Conservation (phyloP, 306 rosid genomes). For the Lagenaria siceraria region DNA sequence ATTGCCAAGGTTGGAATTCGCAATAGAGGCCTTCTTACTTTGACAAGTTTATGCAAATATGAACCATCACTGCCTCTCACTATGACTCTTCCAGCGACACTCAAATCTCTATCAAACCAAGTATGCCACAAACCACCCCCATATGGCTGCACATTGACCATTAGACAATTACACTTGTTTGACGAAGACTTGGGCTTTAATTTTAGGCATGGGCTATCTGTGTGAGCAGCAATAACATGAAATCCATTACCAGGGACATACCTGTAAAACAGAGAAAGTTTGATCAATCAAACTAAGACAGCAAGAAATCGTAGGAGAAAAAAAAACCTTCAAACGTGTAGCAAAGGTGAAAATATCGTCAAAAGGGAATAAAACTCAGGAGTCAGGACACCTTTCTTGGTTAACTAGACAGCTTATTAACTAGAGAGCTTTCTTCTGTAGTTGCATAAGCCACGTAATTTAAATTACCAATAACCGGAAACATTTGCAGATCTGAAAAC, state of each 20-base stretch:
- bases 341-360: not conserved
- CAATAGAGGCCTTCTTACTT: slow-evolving; percentile 65
- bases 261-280: slow-evolving; percentile 30
- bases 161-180: slow-evolving; percentile 47
- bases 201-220: slow-evolving; percentile 90
- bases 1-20: slow-evolving; percentile 94
- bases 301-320: not conserved
- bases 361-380: not conserved
- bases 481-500: not conserved
- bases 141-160: slow-evolving; percentile 93
- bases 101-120: slow-evolving; percentile 96
- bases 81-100: slow-evolving; percentile 89
- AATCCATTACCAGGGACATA: slow-evolving; percentile 63
- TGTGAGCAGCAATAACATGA: slow-evolving; percentile 91
- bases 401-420: not conserved
- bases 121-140: slow-evolving; percentile 93
- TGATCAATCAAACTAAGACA: slow-evolving; percentile 2
- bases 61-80: slow-evolving; percentile 35
- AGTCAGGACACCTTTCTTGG: no score
- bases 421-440: not conserved
- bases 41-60: slow-evolving; percentile 73
- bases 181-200: slow-evolving; percentile 79
- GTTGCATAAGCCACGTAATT: not conserved
- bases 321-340: not conserved
- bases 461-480: not conserved